Percentiles rank a stretch among this genome's conserved stretches.
Conservation (phyloP, 192 early-diverging fungal species). For the Backusella macrospora region DNA sequence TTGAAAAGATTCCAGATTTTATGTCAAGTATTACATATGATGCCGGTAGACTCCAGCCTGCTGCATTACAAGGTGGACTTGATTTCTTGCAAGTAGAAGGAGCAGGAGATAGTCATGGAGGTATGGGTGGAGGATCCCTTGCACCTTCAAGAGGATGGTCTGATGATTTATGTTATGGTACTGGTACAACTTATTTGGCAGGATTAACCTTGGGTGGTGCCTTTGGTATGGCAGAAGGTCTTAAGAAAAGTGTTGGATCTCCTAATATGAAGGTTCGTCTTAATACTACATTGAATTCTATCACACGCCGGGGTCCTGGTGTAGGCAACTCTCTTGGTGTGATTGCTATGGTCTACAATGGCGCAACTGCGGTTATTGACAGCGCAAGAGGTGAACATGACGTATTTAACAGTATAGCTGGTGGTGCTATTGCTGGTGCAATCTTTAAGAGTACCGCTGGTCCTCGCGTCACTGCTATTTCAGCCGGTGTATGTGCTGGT, state of each 20-base stretch:
- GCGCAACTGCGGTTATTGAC: conserved; percentile 69
- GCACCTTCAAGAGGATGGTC: conserved; percentile 76
- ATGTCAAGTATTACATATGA: conserved; percentile 49
- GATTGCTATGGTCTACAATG: conserved; percentile 83
- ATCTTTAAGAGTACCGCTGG: conserved; percentile 80
- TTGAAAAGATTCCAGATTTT: conserved; percentile 55
- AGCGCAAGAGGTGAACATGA: conserved; percentile 64
- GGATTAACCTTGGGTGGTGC: conserved; percentile 74
- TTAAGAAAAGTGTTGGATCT: conserved; percentile 52
- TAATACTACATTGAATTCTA: conserved; percentile 80
- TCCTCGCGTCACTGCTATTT: conserved; percentile 30
- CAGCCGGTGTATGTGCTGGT: conserved; percentile 42
- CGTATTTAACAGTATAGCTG: conserved; percentile 67
- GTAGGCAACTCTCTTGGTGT: conserved; percentile 82
- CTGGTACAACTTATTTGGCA: conserved; percentile 76
- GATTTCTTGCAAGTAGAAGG: conserved; percentile 60
- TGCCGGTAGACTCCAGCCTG: conserved; percentile 48
- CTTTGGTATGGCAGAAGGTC: conserved; percentile 77
- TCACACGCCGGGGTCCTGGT: conserved; percentile 84
- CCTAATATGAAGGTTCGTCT: conserved; percentile 78
- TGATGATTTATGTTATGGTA: conserved; percentile 86
- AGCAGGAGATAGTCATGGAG: conserved; percentile 22
- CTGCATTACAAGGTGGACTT: conserved; percentile 58
- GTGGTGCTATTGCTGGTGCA: conserved; percentile 74
- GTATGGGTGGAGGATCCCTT: conserved; percentile 45